A percentile compares a stretch with the other conserved stretches of the same genome.
phyloP scores from a whole-genome alignment of 805 yeast genomes.

The Blastobotrys mokoenaii region DNA sequence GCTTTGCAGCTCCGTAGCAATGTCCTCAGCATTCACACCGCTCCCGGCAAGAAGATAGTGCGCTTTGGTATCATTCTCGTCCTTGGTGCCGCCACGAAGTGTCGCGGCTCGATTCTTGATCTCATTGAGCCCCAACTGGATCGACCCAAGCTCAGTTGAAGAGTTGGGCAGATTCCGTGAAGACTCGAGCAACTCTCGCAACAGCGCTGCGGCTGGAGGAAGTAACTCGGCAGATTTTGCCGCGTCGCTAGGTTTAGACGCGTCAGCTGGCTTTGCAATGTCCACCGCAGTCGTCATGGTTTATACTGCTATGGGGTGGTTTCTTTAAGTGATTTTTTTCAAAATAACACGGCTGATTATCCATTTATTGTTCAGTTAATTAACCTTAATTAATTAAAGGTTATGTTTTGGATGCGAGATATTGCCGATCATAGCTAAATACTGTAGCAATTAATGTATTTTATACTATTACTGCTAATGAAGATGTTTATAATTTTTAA shows the following conservation, averaged over 20 bases:
- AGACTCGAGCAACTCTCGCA: constrained; percentile 70
- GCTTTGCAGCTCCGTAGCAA: constrained; percentile 45
- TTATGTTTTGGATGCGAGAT: no score
- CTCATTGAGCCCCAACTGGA: constrained; percentile 73
- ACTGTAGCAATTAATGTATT: no score
- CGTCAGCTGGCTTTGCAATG: no score
- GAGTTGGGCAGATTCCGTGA: constrained; percentile 64
- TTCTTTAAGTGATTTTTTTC: no score
- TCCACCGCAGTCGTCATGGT: no score
- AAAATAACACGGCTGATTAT: no score
- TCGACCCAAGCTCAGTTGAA: constrained; percentile 63
- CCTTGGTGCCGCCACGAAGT: constrained; percentile 46
- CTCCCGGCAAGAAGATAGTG: constrained; percentile 87
- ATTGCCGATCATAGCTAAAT: no score
- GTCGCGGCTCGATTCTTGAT: constrained; percentile 58
- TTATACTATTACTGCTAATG: no score
- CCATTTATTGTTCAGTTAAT: no score
- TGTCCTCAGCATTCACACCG: constrained; percentile 79
- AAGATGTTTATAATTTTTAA: no score
- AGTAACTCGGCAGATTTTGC: neutral
- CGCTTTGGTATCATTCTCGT: constrained; percentile 34
- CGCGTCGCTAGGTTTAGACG: neutral
- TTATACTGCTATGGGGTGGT: no score
- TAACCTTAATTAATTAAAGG: no score
- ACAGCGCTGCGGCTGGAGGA: constrained; percentile 29